Evolutionary conservation across 148 eudicot genomes (phyloP).

Genomic region (Cornus suecica): DNA sequence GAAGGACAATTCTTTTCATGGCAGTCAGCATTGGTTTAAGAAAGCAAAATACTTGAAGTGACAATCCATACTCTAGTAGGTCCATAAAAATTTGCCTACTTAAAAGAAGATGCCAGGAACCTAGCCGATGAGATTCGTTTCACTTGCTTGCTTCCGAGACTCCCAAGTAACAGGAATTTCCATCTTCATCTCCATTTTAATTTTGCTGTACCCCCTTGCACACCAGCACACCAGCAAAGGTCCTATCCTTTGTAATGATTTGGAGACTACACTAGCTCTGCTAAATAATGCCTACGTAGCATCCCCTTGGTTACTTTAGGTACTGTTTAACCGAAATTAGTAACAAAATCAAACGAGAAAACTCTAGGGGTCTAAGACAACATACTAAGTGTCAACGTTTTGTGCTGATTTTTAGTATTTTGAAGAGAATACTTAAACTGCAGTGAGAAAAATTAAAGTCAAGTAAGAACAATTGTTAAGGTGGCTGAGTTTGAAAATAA

Average conservation of each 20-base stretch:
- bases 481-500: neutral
- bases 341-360: neutral
- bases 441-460: neutral
- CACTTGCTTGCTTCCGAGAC: neutral
- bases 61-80: neutral
- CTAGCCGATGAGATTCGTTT: no score
- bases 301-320: neutral
- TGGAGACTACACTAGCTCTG: neutral
- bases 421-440: neutral
- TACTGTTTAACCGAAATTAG: no score
- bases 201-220: no score
- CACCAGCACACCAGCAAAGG: neutral
- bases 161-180: neutral
- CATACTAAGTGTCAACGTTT: neutral
- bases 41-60: neutral
- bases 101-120: neutral
- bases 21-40: neutral
- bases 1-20: neutral
- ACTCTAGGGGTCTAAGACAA: neutral
- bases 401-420: neutral
- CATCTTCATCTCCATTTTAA: no score
- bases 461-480: neutral
- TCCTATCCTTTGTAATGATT: neutral
- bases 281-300: neutral
- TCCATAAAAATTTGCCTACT: neutral